A percentile compares a stretch with the other conserved stretches of the same genome.
Conservation (phyloP, 1,284 basidiomycete species). For the Mrakiaceae sp. region DNA sequence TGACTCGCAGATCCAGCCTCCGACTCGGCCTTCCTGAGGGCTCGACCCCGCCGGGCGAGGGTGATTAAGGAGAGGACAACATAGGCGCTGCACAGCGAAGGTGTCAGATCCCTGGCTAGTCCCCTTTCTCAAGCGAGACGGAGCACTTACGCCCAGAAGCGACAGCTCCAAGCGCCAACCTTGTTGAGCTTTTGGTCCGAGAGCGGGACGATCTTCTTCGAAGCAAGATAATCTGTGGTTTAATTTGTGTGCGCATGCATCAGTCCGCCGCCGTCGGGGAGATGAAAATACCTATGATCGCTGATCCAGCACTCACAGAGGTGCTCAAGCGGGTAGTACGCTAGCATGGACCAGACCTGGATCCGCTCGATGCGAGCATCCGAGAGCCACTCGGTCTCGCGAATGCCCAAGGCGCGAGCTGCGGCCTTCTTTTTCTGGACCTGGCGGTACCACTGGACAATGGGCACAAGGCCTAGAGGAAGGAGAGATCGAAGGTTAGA, state of each 20-base stretch:
- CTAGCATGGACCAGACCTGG: constrained; percentile 6
- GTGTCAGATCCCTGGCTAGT: neutral
- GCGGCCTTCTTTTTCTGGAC: neutral
- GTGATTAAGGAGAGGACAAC: constrained; percentile 3
- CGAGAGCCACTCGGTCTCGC: neutral
- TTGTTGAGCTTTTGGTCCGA: neutral
- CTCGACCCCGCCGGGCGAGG: neutral
- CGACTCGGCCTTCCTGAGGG: neutral
- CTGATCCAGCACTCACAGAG: constrained; percentile 1
- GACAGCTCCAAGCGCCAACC: constrained; percentile 10
- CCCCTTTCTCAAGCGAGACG: neutral
- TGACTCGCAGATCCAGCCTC: neutral
- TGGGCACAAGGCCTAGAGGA: constrained; percentile 10
- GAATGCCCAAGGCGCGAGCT: neutral
- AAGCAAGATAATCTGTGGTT: constrained; percentile 7
- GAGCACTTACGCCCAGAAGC: constrained; percentile 11
- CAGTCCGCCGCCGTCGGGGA: neutral
- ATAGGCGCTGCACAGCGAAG: neutral
- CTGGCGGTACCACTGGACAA: constrained; percentile 10
- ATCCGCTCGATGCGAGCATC: neutral
- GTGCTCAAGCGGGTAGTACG: constrained; percentile 16
- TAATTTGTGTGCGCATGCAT: neutral
- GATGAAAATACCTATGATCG: neutral
- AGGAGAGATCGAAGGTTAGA: neutral
- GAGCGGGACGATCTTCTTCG: constrained; percentile 8